phyloP scores from a whole-genome alignment of 2,329 filamentous ascomycete genomes.

The Aspergillus sojae region DNA sequence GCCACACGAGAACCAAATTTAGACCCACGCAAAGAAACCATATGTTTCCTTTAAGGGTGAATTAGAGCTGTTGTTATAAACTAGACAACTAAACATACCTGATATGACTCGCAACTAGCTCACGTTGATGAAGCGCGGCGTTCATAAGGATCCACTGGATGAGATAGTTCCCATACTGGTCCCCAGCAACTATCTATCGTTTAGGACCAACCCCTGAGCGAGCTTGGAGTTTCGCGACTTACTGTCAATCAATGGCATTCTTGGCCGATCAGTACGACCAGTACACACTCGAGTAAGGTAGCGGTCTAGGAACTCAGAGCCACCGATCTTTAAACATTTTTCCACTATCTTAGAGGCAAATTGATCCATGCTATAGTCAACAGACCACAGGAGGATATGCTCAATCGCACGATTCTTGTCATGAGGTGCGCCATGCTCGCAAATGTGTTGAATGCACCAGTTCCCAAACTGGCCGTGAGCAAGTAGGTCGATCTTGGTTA shows the following conservation, averaged over 20 bases:
- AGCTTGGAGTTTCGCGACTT: constrained; percentile 33
- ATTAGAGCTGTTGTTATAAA: not conserved
- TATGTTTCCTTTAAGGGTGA: constrained; percentile 70
- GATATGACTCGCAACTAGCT: constrained; percentile 90
- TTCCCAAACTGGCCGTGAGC: constrained; percentile 98
- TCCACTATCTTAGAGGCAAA: constrained; percentile 99
- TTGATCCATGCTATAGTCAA: constrained; percentile 98
- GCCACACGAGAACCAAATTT: constrained; percentile 98
- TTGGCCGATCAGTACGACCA: constrained; percentile 83
- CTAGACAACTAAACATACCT: constrained; percentile 50
- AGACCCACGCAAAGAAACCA: constrained; percentile 96
- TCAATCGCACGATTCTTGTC: constrained; percentile 94
- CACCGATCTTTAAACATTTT: constrained; percentile 97
- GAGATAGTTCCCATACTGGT: constrained; percentile 98
- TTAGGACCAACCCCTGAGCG: constrained; percentile 12
- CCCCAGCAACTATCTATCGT: constrained; percentile 69
- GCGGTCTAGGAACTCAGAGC: constrained; percentile 82
- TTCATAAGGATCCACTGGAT: constrained; percentile 97
- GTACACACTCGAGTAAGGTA: constrained; percentile 95
- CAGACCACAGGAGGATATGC: constrained; percentile 89
- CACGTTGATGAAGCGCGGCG: constrained; percentile 82
- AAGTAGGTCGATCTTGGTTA: constrained; percentile 92
- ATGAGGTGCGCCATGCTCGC: constrained; percentile 87
- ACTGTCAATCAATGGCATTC: constrained; percentile 95
- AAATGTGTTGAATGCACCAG: constrained; percentile 99